Evolutionary conservation across 164 flowering plant species (phyloP), one percentile per base, ranked within the genome.

Genomic region (Nymphaea thermarum): DNA sequence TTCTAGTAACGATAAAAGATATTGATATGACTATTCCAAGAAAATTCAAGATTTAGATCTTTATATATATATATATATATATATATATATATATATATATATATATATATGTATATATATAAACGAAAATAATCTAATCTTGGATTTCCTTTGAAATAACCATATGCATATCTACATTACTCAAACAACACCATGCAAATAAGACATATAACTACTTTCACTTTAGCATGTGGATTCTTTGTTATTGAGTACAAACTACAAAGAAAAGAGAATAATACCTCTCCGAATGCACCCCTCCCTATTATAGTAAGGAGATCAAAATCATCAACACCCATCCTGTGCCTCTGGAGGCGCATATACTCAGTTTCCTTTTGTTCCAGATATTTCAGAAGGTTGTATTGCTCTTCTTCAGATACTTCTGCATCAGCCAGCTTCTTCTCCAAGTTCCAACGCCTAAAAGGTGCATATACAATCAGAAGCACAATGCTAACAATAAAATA

Each of bases 231-330:
- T 25, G 36, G 36, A 25, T 25, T 25, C 36, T 25, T 25, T 25
- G 36, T 25, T 25, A 25, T 25, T 25, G 36, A 25, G 36, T 25
- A 25, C 36, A 25, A 15, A 51, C 57, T 4, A 62, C 18, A 17
- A 55, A 53, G n/a, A 62, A 62, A 62, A 8, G 59, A 60, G 53
- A 67, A 6, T 73, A 10, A 62, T 42, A 81, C 84, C 81, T 81
- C 84, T 8, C 84, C 84, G 72, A 81, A 81, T 63, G 84, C 84
- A 74, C 84, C 84, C 67, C 79, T 76, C 71, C 84, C 84, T 66
- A 81, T 81, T 17, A 81, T 81, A 4, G 82, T 81, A 66, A 81
- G 64, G n/a, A 79, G 78, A 36, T 73, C 84, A 75, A 81, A 81
- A 72, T 81, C 84, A 71, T 81, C 84, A 65, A 74, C 82, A 65